A percentile compares a stretch with the other conserved stretches of the same genome.
These are phyloP conservation scores for Epichloe glyceriae DNA, from an alignment of 2,329 filamentous ascomycete species.

Conservation along the genomic window DNA sequence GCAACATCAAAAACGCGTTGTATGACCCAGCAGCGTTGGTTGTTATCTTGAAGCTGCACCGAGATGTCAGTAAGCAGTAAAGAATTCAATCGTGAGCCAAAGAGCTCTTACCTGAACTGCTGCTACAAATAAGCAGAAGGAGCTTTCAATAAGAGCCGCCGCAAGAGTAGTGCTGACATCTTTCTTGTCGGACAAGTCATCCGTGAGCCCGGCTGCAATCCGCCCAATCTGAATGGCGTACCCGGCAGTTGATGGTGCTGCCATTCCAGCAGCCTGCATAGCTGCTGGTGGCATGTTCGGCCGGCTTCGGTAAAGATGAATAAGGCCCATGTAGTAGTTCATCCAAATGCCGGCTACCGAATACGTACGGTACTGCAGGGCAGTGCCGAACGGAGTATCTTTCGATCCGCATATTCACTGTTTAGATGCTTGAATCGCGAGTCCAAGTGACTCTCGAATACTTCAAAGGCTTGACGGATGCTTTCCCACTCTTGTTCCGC, in stretches of 20 bases:
- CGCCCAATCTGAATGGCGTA: constrained; percentile 67
- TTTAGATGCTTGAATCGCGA: constrained; percentile 65
- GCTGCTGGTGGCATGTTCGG: constrained; percentile 85
- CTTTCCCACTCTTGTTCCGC: constrained; percentile 68
- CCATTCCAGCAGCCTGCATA: constrained; percentile 72
- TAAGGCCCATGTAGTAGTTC: constrained; percentile 73
- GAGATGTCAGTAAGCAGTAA: neutral
- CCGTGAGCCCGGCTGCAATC: constrained; percentile 60
- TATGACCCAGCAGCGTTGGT: constrained; percentile 68
- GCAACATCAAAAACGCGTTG: constrained; percentile 61
- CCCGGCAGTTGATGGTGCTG: constrained; percentile 55
- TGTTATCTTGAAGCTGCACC: constrained; percentile 35
- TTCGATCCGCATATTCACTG: constrained; percentile 49
- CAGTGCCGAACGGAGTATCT: constrained; percentile 67
- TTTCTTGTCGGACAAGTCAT: constrained; percentile 35
- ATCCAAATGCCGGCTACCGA: constrained; percentile 82
- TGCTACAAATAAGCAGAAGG: constrained; percentile 75
- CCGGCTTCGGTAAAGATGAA: constrained; percentile 70
- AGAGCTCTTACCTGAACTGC: constrained; percentile 48
- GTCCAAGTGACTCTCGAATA: constrained; percentile 53
- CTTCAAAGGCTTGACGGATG: constrained; percentile 57
- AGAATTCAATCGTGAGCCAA: neutral
- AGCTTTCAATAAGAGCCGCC: constrained; percentile 69
- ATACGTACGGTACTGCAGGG: constrained; percentile 71
- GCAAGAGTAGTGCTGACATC: constrained; percentile 67